A percentile compares a stretch with the other conserved stretches of the same genome.
Evolutionary conservation across 495 filamentous ascomycete genomes (phyloP).

Genomic region (Staphylotrichum tortipilum): DNA sequence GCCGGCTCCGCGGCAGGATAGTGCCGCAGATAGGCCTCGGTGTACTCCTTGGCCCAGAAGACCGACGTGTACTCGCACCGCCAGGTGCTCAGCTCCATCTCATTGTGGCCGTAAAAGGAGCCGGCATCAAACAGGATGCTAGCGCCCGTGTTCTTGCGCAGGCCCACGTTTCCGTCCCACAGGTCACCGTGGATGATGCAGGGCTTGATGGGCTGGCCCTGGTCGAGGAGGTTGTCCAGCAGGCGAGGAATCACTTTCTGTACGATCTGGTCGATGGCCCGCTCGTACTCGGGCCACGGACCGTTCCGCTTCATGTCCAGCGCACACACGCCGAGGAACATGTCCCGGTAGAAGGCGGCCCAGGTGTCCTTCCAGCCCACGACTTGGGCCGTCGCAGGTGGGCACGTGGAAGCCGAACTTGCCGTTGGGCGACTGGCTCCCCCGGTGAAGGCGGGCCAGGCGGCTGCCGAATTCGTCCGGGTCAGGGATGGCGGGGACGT

Average conservation of each 20-base stretch:
- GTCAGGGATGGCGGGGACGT: conserved; percentile 4
- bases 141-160: conserved; percentile 15
- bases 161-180: conserved; percentile 29
- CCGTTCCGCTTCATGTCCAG: conserved; percentile 16
- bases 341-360: conserved; percentile 19
- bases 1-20: conserved; percentile 4
- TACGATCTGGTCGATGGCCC: neutral
- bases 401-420: conserved; percentile 15
- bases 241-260: conserved; percentile 26
- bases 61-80: conserved; percentile 4
- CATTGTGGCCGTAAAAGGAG: conserved; percentile 36
- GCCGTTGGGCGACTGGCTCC: conserved; percentile 8
- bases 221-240: conserved; percentile 20
- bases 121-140: conserved; percentile 34
- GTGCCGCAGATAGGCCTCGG: neutral
- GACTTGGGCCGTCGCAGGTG: conserved; percentile 12
- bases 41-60: neutral
- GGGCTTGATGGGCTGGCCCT: conserved; percentile 24
- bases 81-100: conserved; percentile 36
- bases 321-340: conserved; percentile 5
- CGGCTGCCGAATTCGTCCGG: neutral
- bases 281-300: conserved; percentile 14
- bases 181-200: conserved; percentile 31
- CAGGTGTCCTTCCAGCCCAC: conserved; percentile 19
- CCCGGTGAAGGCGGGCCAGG: conserved; percentile 8